Evolutionary conservation across 345 rosid genomes (phyloP).

Genomic region (Populus nigra): DNA sequence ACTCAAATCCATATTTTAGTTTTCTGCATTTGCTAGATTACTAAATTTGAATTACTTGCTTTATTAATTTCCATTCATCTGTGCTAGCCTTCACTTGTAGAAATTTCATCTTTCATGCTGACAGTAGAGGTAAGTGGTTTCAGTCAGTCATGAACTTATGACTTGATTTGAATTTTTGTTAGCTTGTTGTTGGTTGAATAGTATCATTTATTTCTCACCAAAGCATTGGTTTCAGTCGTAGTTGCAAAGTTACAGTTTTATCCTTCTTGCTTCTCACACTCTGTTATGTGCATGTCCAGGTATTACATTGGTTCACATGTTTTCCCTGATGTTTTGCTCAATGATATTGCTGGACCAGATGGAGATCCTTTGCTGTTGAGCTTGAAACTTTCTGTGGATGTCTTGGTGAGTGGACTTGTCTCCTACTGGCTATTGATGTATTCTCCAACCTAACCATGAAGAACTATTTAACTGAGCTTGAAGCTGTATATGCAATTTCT

Average conservation of each 20-base stretch:
- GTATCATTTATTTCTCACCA: not conserved
- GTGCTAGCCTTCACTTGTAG: not conserved
- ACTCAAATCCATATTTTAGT: not conserved
- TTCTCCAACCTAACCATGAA: not conserved
- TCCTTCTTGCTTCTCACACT: conserved; percentile 11
- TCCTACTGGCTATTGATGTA: not conserved
- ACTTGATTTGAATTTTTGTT: not conserved
- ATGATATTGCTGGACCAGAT: conserved; percentile 91
- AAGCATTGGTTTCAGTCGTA: not conserved
- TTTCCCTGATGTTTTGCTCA: conserved; percentile 93
- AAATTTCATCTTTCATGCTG: not conserved
- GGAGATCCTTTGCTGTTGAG: conserved; percentile 84
- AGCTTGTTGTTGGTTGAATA: not conserved
- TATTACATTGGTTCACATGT: conserved; percentile 75
- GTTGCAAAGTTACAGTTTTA: not conserved
- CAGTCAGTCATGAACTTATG: not conserved
- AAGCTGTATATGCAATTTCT: not conserved
- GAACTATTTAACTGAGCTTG: not conserved
- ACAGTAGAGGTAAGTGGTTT: not conserved
- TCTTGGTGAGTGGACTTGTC: conserved; percentile 59
- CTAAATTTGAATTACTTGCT: not conserved
- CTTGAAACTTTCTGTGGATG: conserved; percentile 95
- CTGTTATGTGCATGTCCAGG: conserved; percentile 45
- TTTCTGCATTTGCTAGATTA: not conserved
- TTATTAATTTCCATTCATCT: not conserved